Percentiles rank a stretch among this genome's conserved stretches.
Evolutionary conservation across 2,329 filamentous ascomycete species (phyloP).

Genomic region (Monilinia fructicola): DNA sequence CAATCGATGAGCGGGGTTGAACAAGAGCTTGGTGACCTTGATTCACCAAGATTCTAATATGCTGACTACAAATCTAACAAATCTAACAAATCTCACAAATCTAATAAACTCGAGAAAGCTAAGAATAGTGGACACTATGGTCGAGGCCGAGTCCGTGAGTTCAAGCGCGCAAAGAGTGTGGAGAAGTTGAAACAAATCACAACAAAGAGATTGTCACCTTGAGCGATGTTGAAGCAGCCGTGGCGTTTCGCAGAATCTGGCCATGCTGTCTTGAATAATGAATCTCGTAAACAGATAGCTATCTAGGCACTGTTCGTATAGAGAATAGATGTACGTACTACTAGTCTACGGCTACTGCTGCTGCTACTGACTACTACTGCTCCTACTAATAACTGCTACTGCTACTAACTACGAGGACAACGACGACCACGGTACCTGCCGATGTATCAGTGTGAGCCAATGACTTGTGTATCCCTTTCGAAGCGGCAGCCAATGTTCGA

Average conservation of each 20-base stretch:
- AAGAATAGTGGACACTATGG: constrained; percentile 28
- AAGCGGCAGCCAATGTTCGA: background rate
- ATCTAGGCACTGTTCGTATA: constrained; percentile 5
- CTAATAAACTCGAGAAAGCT: constrained; percentile 22
- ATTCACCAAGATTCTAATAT: constrained; percentile 6
- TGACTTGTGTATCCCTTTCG: background rate
- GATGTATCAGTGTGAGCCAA: constrained; percentile 9
- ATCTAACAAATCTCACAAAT: too few species aligned
- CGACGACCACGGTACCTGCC: background rate
- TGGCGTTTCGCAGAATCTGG: background rate
- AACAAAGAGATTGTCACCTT: constrained; percentile 9
- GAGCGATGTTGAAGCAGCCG: background rate
- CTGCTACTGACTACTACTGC: too few species aligned
- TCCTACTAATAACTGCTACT: background rate
- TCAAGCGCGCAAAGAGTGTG: constrained; percentile 17
- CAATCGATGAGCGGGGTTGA: constrained; percentile 21
- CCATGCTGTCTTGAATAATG: constrained; percentile 10
- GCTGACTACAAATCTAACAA: constrained; percentile 5
- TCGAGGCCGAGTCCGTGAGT: constrained; percentile 23
- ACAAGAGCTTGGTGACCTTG: constrained; percentile 23
- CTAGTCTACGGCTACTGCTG: too few species aligned
- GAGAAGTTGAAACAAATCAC: constrained; percentile 21
- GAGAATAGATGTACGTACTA: background rate
- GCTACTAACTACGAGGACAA: background rate
- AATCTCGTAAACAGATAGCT: constrained; percentile 5